phyloP scores from a whole-genome alignment of 1,284 basidiomycete species.

The Rhodotorula sp. region DNA sequence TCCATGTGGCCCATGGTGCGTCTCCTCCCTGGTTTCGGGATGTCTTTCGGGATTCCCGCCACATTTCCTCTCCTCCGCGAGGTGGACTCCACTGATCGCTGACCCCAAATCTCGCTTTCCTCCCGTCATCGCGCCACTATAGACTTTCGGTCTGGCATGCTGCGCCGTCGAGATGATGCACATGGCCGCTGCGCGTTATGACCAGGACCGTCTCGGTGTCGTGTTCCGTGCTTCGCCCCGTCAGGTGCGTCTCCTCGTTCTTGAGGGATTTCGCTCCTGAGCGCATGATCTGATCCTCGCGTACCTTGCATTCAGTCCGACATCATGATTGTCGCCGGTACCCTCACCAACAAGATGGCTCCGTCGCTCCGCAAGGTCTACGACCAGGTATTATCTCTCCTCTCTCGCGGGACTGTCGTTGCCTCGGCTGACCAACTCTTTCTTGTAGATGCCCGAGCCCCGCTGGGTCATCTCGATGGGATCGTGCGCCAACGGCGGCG shows the following conservation, averaged over 20 bases:
- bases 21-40: not conserved
- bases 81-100: not conserved
- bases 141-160: slow-evolving; percentile 78
- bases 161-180: slow-evolving; percentile 91
- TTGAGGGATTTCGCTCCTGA: not conserved
- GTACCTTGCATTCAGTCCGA: slow-evolving; percentile 65
- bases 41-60: not conserved
- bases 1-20: slow-evolving; percentile 97
- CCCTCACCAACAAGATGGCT: slow-evolving; percentile 99
- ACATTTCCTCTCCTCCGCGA: not conserved
- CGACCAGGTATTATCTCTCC: slow-evolving; percentile 71
- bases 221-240: slow-evolving; percentile 98
- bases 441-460: slow-evolving; percentile 44
- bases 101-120: not conserved
- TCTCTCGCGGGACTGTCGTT: slow-evolving; percentile 41
- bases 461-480: slow-evolving; percentile 99
- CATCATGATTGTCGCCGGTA: slow-evolving; percentile 99
- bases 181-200: slow-evolving; percentile 97
- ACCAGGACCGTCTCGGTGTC: slow-evolving; percentile 95
- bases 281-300: not conserved
- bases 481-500: slow-evolving; percentile 96
- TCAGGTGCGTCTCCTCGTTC: slow-evolving; percentile 35
- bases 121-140: not conserved
- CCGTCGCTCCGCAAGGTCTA: slow-evolving; percentile 93
- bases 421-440: slow-evolving; percentile 26